Evolutionary conservation across 2,329 filamentous ascomycete species (phyloP), one percentile per base, ranked within the genome.

Genomic region (Xylaria sp.): DNA sequence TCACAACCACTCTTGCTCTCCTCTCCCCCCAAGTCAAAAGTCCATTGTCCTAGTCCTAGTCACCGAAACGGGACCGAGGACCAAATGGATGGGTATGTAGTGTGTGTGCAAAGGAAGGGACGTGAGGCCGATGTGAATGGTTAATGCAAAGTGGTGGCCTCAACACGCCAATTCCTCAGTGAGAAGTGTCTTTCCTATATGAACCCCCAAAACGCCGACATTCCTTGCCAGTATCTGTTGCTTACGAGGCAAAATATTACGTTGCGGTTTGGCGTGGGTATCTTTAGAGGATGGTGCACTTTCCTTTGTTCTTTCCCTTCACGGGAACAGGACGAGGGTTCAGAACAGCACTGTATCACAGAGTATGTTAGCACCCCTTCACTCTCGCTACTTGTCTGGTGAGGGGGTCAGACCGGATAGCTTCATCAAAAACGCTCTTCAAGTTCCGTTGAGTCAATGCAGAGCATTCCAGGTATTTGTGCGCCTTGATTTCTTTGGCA

Each of bases 361-460:
- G 16, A 3, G 13, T 23, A 69, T 55, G 69, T 71, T 65, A 78
- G 72, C 71, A 74, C 63, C 48, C n/a, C 12, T 40, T 12, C 16
- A 37, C 12, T 4, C 44, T 40, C 65, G 79, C 77, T 65, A 68
- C 77, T 73, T 73, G 71, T 72, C 40, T 18, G 40, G 44, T 73
- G 77, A 65, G 76, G 74, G 66, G 8, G 47, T 83, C 91, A 76
- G 84, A 98, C 96, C 96, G 91, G 79, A 99, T 99, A 40, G 96
- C 96, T 83, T 98, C 95, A 79, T 99, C 96, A 79, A 99, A 99
- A 58, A 99, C 96, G 77, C 93, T 97, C 90, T 99, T 99, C 76
- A 99, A 83, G 82, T 98, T 98, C 78, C 95, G 88, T 85, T 98
- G 96, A 44, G 96, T 99, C 74, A 99, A 85, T 57, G 96, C 96